phyloP scores from a whole-genome alignment of 2,329 filamentous ascomycete genomes.

The Dactylonectria estremocensis region DNA sequence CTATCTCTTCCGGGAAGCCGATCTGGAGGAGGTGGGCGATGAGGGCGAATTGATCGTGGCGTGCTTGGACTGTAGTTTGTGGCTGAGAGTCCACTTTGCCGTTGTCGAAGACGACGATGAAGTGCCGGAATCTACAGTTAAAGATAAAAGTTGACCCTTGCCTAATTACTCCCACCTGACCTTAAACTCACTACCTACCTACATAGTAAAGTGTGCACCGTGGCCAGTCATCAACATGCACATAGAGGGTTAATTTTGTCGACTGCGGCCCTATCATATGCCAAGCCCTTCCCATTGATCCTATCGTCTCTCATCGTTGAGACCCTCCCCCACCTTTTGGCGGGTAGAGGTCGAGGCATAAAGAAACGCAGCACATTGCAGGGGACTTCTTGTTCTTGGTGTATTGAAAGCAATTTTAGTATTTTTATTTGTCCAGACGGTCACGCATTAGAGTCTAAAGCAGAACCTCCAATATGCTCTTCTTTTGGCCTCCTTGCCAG shows the following conservation, averaged over 20 bases:
- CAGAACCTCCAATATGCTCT: constrained; percentile 67
- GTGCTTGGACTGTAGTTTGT: constrained; percentile 77
- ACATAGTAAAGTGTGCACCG: not conserved
- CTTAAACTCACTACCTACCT: too few species aligned
- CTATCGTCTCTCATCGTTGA: not conserved
- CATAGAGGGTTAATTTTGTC: not conserved
- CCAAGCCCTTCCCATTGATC: not conserved
- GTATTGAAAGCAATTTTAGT: constrained; percentile 62
- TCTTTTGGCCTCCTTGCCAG: constrained; percentile 58
- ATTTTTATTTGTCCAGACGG: constrained; percentile 71
- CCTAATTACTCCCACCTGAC: not conserved
- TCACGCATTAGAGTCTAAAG: constrained; percentile 70
- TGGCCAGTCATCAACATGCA: not conserved
- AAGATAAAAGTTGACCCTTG: constrained; percentile 43
- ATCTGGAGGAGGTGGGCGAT: constrained; percentile 72
- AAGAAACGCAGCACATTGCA: constrained; percentile 25
- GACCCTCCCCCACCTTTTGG: constrained; percentile 20
- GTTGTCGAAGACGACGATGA: constrained; percentile 58
- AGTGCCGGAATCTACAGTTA: constrained; percentile 28
- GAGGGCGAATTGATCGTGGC: constrained; percentile 75
- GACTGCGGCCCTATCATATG: not conserved
- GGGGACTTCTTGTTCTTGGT: constrained; percentile 45
- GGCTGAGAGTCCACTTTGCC: constrained; percentile 76
- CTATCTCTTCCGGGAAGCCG: constrained; percentile 71
- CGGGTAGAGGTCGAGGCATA: not conserved